A percentile compares a stretch with the other conserved stretches of the same genome.
Evolutionary conservation across 345 rosid species (phyloP).

Genomic region (Camelina hispida): DNA sequence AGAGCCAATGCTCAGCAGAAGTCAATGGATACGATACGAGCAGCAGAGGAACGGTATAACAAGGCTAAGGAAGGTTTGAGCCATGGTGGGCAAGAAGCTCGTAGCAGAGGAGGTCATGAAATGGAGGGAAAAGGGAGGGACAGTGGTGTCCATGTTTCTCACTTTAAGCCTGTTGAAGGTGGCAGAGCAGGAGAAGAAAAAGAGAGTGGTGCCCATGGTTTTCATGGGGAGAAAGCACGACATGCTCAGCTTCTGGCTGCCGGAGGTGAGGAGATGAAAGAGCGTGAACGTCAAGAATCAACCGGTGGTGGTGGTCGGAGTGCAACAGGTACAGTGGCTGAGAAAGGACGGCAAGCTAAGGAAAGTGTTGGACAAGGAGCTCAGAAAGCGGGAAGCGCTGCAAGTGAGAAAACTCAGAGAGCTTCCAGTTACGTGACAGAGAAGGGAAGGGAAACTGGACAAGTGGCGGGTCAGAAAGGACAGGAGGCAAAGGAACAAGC

Average conservation of each 20-base stretch:
- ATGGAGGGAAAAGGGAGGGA: conserved; percentile 23
- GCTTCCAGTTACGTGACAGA: conserved; percentile 42
- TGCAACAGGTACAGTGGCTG: not conserved
- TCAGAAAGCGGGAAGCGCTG: conserved; percentile 27
- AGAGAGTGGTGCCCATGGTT: conserved; percentile 17
- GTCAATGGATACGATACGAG: conserved; percentile 52
- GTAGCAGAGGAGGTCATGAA: conserved; percentile 7
- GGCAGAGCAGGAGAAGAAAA: conserved; percentile 21
- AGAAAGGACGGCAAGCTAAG: conserved; percentile 41
- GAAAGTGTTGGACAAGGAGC: conserved; percentile 42
- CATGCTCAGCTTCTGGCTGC: conserved; percentile 31
- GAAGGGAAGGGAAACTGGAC: conserved; percentile 47
- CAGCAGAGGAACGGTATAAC: conserved; percentile 60
- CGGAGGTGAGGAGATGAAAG: conserved; percentile 36
- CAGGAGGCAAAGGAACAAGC: conserved; percentile 41
- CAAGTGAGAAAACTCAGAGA: conserved; percentile 36
- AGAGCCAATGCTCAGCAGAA: conserved; percentile 63
- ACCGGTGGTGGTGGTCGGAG: conserved; percentile 20
- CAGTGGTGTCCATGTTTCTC: conserved; percentile 38
- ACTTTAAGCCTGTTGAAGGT: conserved; percentile 3
- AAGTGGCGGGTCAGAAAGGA: conserved; percentile 35
- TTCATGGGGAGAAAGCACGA: conserved; percentile 22
- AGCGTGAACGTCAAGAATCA: conserved; percentile 26
- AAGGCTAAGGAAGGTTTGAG: conserved; percentile 48
- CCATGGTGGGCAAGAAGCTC: conserved; percentile 36